These are phyloP conservation scores for Amylostereum areolatum DNA, from an alignment of 1,284 basidiomycete species.

Conservation along the genomic window DNA sequence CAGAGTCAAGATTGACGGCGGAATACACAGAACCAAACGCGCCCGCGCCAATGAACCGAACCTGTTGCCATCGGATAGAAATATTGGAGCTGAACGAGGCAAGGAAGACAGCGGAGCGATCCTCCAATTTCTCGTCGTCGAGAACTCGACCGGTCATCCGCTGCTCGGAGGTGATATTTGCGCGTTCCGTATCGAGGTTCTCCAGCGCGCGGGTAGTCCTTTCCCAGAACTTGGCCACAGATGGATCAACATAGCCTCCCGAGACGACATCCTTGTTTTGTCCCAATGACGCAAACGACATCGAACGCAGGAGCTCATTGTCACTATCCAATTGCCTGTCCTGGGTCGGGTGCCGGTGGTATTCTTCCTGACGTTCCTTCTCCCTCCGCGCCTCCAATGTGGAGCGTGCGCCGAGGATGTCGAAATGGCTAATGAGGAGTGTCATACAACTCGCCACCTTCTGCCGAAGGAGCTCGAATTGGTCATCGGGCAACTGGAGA, in stretches of 20 bases:
- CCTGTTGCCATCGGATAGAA: slow-evolving; percentile 98
- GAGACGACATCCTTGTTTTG: slow-evolving; percentile 21
- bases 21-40: slow-evolving; percentile 98
- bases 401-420: slow-evolving; percentile 92
- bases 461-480: slow-evolving; percentile 85
- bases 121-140: slow-evolving; percentile 87
- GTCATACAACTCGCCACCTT: slow-evolving; percentile 98
- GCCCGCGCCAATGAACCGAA: slow-evolving; percentile 94
- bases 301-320: slow-evolving; percentile 24
- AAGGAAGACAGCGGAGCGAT: slow-evolving; percentile 86
- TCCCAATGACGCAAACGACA: slow-evolving; percentile 3
- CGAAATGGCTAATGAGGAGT: slow-evolving; percentile 94
- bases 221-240: slow-evolving; percentile 71
- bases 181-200: slow-evolving; percentile 59
- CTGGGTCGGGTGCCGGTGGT: slow-evolving; percentile 56
- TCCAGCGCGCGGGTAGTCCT: slow-evolving; percentile 54
- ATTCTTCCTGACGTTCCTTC: slow-evolving; percentile 77
- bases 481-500: slow-evolving; percentile 80
- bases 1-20: slow-evolving; percentile 95
- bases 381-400: slow-evolving; percentile 85
- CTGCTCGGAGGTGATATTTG: slow-evolving; percentile 59
- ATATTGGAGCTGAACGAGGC: slow-evolving; percentile 93
- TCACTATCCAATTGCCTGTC: slow-evolving; percentile 25
- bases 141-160: slow-evolving; percentile 84
- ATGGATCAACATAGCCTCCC: slow-evolving; percentile 51